These are phyloP conservation scores for Wickerhamiella spandovensis DNA, from an alignment of 805 yeast genomes.

Conservation along the genomic window DNA sequence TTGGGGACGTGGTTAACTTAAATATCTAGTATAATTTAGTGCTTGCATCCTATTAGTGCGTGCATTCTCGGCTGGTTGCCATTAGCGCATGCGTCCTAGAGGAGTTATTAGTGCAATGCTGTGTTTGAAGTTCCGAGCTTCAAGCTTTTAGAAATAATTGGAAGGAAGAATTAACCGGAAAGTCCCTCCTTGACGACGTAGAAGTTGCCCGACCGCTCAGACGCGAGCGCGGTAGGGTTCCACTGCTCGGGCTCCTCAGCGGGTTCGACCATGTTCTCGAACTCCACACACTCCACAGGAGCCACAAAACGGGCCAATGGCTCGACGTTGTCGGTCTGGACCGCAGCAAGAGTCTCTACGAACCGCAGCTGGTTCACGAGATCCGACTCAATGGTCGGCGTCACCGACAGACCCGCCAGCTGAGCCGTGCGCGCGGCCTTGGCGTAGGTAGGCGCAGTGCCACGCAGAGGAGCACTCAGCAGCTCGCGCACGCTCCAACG, in stretches of 20 bases:
- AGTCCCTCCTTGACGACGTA: conserved; percentile 19
- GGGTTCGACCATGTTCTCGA: conserved; percentile 4
- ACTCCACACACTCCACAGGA: conserved; percentile 14
- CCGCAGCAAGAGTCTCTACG: conserved; percentile 26
- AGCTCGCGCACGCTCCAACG: not conserved
- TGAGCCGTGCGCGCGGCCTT: not conserved
- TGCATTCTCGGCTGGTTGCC: not conserved
- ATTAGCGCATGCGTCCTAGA: too few relatives aligned
- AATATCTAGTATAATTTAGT: not conserved
- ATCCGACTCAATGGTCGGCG: not conserved
- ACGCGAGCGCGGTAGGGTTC: conserved; percentile 21
- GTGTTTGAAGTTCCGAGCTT: too few relatives aligned
- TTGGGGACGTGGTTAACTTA: not conserved
- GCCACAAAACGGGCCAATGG: conserved; percentile 23
- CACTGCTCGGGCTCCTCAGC: conserved; percentile 16
- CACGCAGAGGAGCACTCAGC: not conserved
- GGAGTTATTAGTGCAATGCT: too few relatives aligned
- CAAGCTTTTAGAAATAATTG: not conserved
- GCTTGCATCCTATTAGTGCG: not conserved
- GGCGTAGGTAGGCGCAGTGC: not conserved
- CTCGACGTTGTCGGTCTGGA: conserved; percentile 22
- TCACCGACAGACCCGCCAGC: not conserved
- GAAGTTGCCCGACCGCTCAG: conserved; percentile 15
- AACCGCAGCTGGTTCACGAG: conserved; percentile 24
- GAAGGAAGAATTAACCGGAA: not conserved